Base-by-base conservation (phyloP, 257 asterid genomes). In the Penstemon barbatus region DNA sequence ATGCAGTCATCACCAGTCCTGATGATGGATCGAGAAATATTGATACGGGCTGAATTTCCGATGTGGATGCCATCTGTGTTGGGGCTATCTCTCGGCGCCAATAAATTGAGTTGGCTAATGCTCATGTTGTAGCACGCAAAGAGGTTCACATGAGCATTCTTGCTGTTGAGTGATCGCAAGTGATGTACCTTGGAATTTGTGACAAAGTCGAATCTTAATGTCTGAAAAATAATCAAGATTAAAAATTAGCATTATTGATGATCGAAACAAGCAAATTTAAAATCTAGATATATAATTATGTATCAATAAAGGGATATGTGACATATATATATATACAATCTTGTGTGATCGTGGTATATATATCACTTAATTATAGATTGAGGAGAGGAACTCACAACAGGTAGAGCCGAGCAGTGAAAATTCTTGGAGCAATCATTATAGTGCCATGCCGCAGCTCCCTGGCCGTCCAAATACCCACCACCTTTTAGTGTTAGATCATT, bases 41-140 rank as follows among this genome's bases (percentile, higher is more conserved):
- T 77, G 66, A 91, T 80, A 3, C 63, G 58, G 4, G 46, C 65
- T 0, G 96, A 91, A 68, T 15, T 42, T 38, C 98, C 98, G 2
- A 91, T 85, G 48, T 69, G 85, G 61, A 91, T 87, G 36, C 98
- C 96, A 9, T 91, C 98, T 0, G 96, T 91, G 83, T 91, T 91
- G 33, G 98, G 98, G 69, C 96, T 87, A 52, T 73, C 11, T 1
- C 37, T 74, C 2, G 96, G 98, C 0, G 96, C 95, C 2, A 40
- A 49, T 9, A 91, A 1, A 2, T 53, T 19, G 0, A 87, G 43
- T 3, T 41, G 46, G 57, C 71, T 77, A 49, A 91, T 74, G 68
- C 61, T 76, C 39, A 91, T 4, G 73, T 84, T 79, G 15, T 80
- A 15, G 81, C 94, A 87, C 0, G 84, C 89, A 43, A 87, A 91